Base-by-base conservation (phyloP, 75 land plant species). In the Cryptomeria japonica region DNA sequence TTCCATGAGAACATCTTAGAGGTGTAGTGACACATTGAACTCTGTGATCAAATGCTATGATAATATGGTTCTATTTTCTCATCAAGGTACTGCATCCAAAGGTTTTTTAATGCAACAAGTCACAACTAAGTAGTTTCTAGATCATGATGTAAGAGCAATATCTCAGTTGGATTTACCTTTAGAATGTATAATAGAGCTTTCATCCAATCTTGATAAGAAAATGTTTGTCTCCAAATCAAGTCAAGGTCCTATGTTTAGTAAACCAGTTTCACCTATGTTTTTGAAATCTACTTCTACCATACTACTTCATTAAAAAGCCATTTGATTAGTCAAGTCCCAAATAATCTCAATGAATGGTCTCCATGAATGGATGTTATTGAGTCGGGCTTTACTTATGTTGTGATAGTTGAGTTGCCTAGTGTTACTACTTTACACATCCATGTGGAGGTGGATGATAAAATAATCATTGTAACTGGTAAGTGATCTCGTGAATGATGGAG, bases 321-420 rank as follows among this genome's bases (percentile, higher is more conserved):
- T 80, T 8, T 42, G 12, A 41, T 49, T 38, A n/a, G 83, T 42
- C 42, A 80, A 80, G 13, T 22, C 1, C 7, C 22, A 1, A 80
- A 80, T 42, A 80, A 32, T 53, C 14, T 31, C 22, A 53, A 32
- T 84, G 90, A 92, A 85, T 96, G 96, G 95, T 92, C 93, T 49
- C 98, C 98, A 31, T 93, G 96, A 83, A 95, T 94, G 96, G 94
- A 96, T 88, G 91, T 94, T 75, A 90, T 85, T 56, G 96, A 96
- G 88, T 93, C 93, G 64, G 92, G 91, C 55, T 25, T 77, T 80
- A 88, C 75, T 22, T 94, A 93, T 86, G 90, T 93, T 55, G 90
- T 95, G 80, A 91, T 93, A 6, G 83, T 96, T 13, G 96, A 96
- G 88, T 90, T 96, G 85, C 96, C 98, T 55, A 96, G 98, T 31